phyloP scores from a whole-genome alignment of 352 stramenopile species.

The Blastocystis sp. region DNA sequence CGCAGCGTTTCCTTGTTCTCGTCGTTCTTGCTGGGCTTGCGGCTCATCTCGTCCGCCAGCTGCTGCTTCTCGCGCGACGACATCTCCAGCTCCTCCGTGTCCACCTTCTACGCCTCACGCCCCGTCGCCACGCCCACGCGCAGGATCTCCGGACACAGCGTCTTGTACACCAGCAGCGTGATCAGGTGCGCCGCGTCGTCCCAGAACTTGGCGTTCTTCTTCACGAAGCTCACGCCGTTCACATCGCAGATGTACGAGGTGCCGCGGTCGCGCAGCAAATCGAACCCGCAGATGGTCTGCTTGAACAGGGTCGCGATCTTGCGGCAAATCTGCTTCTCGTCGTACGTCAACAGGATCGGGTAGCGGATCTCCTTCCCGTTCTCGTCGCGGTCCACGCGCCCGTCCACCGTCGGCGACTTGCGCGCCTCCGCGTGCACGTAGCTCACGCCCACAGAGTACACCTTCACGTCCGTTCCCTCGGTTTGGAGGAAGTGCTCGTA shows the following conservation, averaged over 20 bases:
- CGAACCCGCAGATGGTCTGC: constrained; percentile 97
- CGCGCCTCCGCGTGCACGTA: constrained; percentile 97
- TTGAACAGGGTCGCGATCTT: constrained; percentile 90
- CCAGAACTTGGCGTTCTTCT: constrained; percentile 91
- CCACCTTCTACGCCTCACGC: constrained; percentile 59
- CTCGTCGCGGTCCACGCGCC: constrained; percentile 90
- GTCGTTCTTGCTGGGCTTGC: constrained; percentile 37
- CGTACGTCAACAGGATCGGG: constrained; percentile 93
- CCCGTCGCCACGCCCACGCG: not conserved
- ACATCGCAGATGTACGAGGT: constrained; percentile 97
- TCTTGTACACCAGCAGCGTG: constrained; percentile 69
- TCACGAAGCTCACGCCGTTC: constrained; percentile 97
- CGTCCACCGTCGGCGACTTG: constrained; percentile 96
- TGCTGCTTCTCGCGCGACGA: constrained; percentile 66
- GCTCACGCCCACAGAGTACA: constrained; percentile 87
- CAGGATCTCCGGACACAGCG: constrained; percentile 55
- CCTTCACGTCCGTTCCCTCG: constrained; percentile 98
- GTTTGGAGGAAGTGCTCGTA: constrained; percentile 98
- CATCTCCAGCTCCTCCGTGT: constrained; percentile 68
- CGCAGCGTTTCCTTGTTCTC: constrained; percentile 90
- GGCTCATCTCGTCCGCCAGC: constrained; percentile 35
- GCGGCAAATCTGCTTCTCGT: constrained; percentile 96
- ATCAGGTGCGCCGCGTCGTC: constrained; percentile 93
- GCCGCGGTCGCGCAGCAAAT: constrained; percentile 86
- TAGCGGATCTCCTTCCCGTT: constrained; percentile 96